Percentiles rank a stretch among this genome's conserved stretches.
Conservation (phyloP, 2,329 filamentous ascomycete species). For the Curvularia sp. region DNA sequence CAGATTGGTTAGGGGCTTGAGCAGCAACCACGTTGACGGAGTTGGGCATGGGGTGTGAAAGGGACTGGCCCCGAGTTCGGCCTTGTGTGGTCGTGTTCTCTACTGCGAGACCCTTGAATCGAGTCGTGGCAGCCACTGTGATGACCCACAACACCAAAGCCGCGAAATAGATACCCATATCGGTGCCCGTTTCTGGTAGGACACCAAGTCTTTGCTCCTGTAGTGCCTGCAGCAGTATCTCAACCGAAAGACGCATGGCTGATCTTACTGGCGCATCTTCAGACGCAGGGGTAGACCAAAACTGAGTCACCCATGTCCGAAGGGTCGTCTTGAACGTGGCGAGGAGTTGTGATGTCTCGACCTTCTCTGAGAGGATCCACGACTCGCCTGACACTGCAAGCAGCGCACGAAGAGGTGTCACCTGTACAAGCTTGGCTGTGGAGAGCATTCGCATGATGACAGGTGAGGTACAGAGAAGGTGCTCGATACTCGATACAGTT, state of each 20-base stretch:
- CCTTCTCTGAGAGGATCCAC: constrained; percentile 55
- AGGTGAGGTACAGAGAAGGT: constrained; percentile 34
- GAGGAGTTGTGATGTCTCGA: constrained; percentile 46
- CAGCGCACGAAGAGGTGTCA: constrained; percentile 51
- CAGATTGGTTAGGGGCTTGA: neutral
- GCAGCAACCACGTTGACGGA: constrained; percentile 11
- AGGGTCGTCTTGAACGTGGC: constrained; percentile 41
- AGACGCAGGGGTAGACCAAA: constrained; percentile 30
- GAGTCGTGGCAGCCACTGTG: constrained; percentile 37
- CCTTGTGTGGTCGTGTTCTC: constrained; percentile 5
- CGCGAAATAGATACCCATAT: constrained; percentile 48
- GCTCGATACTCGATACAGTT: constrained; percentile 27
- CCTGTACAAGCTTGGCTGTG: constrained; percentile 48
- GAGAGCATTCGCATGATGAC: constrained; percentile 41
- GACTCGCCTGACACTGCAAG: constrained; percentile 55
- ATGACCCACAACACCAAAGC: constrained; percentile 46
- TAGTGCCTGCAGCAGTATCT: constrained; percentile 37
- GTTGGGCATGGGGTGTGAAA: constrained; percentile 12
- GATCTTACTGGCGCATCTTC: constrained; percentile 28
- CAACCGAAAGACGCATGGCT: constrained; percentile 38
- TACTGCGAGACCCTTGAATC: constrained; percentile 22
- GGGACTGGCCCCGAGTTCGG: constrained; percentile 24
- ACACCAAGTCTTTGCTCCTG: constrained; percentile 25
- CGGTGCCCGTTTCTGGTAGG: constrained; percentile 36
- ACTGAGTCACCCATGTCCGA: constrained; percentile 45